phyloP scores from a whole-genome alignment of 1,284 basidiomycete species.

The Microbotryum scabiosae region DNA sequence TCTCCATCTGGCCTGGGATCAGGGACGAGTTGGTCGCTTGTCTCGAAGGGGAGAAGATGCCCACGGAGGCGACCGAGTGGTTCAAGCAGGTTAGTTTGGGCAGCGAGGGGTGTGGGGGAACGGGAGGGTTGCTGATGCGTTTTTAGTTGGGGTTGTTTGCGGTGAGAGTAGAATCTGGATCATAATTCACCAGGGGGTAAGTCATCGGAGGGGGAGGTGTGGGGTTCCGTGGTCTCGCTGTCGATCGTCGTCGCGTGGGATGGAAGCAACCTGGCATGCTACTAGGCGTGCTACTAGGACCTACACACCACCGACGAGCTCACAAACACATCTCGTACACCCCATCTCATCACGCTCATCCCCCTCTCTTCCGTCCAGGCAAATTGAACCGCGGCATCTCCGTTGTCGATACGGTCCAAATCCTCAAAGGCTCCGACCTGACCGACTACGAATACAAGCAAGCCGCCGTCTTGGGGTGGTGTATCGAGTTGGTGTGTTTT shows the following conservation, averaged over 20 bases:
- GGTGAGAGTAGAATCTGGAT: not conserved
- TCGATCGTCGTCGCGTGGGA: no score
- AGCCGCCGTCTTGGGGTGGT: slow-evolving; percentile 89
- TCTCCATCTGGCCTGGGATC: slow-evolving; percentile 49
- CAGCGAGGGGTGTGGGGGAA: not conserved
- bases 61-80: slow-evolving; percentile 73
- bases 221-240: no score
- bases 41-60: slow-evolving; percentile 62
- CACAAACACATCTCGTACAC: not conserved
- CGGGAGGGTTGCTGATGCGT: not conserved
- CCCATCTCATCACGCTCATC: not conserved
- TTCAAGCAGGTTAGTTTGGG: slow-evolving; percentile 54
- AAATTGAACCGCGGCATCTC: slow-evolving; percentile 95
- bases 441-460: slow-evolving; percentile 77
- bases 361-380: slow-evolving; percentile 40
- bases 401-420: slow-evolving; percentile 87
- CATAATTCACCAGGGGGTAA: not conserved
- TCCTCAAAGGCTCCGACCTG: slow-evolving; percentile 62
- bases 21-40: slow-evolving; percentile 54
- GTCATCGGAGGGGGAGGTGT: no score
- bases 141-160: no score
- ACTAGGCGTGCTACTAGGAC: no score
- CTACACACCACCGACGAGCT: not conserved
- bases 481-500: slow-evolving; percentile 74
- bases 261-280: no score